Percentiles rank a stretch among this genome's conserved stretches.
Evolutionary conservation across 345 rosid genomes (phyloP).

Genomic region (Populus pruinosa): DNA sequence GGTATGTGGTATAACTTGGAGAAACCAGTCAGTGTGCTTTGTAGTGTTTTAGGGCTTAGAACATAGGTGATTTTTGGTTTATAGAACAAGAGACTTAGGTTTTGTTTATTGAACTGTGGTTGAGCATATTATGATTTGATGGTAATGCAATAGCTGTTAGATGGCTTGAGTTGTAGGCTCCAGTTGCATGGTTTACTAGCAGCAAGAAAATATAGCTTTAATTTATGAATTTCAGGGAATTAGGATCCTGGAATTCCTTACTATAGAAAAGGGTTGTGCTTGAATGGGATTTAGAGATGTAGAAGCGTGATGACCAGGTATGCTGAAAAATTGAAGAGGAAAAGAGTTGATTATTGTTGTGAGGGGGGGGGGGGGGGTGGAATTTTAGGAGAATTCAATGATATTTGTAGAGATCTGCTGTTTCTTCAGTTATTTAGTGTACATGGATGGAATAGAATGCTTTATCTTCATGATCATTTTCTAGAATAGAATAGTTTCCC

Average conservation of each 20-base stretch:
- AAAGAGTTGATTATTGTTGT: too few species aligned
- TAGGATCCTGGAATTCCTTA: not conserved
- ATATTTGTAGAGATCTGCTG: too few species aligned
- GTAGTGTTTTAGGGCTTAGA: not conserved
- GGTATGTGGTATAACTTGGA: not conserved
- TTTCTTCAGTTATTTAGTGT: too few species aligned
- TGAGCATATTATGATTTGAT: not conserved
- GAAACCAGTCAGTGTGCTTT: not conserved
- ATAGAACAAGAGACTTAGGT: not conserved
- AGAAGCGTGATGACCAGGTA: too few species aligned
- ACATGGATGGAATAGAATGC: too few species aligned
- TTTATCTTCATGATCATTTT: too few species aligned
- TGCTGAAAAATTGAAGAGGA: too few species aligned
- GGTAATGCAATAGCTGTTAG: not conserved
- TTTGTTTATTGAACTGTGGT: not conserved
- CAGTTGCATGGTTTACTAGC: not conserved
- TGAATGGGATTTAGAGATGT: not conserved
- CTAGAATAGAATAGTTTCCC: too few species aligned
- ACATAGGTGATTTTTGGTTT: not conserved
- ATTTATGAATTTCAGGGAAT: not conserved
- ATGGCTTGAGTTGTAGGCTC: not conserved
- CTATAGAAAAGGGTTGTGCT: not conserved
- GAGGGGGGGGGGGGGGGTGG: too few species aligned
- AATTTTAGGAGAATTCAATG: too few species aligned
- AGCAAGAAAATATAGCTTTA: not conserved